phyloP scores from a whole-genome alignment of 345 rosid species.

The Iberis pinnata region DNA sequence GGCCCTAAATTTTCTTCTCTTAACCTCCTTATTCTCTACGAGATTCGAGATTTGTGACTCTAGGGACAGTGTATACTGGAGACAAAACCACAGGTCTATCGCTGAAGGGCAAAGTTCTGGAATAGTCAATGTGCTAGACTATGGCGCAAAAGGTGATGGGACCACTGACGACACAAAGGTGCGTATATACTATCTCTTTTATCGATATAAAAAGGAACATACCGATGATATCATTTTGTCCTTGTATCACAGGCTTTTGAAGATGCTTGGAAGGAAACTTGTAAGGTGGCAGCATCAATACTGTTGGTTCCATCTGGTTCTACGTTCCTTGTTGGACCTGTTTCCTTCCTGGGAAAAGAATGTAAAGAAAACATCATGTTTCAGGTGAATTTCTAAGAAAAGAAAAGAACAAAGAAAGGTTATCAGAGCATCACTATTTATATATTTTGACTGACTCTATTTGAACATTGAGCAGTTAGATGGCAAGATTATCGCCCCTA shows the following conservation, averaged over 20 bases:
- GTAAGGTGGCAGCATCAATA: conserved; percentile 51
- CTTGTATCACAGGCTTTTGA: conserved; percentile 58
- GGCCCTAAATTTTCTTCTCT: conserved; percentile 24
- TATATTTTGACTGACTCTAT: not conserved
- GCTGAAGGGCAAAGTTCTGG: conserved; percentile 23
- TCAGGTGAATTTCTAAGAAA: conserved; percentile 42
- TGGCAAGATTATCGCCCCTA: conserved; percentile 75
- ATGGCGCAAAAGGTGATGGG: conserved; percentile 87
- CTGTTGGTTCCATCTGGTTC: conserved; percentile 64
- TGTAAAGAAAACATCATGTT: conserved; percentile 53
- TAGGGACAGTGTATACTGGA: conserved; percentile 41
- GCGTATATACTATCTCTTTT: conserved; percentile 9
- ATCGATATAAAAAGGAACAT: not conserved
- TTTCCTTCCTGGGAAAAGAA: conserved; percentile 58
- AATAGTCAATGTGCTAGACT: conserved; percentile 48
- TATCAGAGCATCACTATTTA: not conserved
- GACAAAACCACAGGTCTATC: conserved; percentile 17
- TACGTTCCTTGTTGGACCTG: conserved; percentile 61
- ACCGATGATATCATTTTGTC: conserved; percentile 3
- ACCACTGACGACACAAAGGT: conserved; percentile 72
- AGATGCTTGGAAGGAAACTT: conserved; percentile 70
- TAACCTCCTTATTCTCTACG: conserved; percentile 28
- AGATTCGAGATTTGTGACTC: conserved; percentile 40
- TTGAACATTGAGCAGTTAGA: conserved; percentile 50
- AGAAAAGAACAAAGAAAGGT: not conserved